A percentile compares a stretch with the other conserved stretches of the same genome.
These are phyloP conservation scores for Geotrichum bryndzae DNA, from an alignment of 1,139 yeast genomes.

Conservation along the genomic window DNA sequence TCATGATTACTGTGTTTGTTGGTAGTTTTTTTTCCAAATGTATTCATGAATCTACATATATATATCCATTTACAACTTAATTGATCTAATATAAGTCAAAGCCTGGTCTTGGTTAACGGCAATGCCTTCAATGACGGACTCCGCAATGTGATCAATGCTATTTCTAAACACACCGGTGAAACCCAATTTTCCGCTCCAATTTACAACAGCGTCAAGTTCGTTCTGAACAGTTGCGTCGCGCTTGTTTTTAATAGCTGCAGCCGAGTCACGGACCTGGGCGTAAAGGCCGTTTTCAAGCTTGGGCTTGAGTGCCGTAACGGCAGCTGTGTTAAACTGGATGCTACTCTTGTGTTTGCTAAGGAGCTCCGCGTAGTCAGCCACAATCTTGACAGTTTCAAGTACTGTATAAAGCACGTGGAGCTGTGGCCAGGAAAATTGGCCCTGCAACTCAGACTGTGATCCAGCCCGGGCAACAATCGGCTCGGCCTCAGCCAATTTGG, in stretches of 20 bases:
- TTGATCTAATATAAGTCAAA: conserved; percentile 11
- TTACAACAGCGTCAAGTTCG: conserved; percentile 20
- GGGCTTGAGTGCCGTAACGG: conserved; percentile 15
- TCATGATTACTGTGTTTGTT: background rate
- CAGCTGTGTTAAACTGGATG: conserved; percentile 16
- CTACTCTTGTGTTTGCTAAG: conserved; percentile 21
- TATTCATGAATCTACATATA: background rate
- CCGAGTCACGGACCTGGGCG: conserved; percentile 19
- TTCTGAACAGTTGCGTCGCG: conserved; percentile 18
- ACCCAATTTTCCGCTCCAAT: conserved; percentile 24
- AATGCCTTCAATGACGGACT: conserved; percentile 24
- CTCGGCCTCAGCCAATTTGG: conserved; percentile 14
- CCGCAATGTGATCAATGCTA: conserved; percentile 20
- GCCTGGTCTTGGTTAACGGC: conserved; percentile 12
- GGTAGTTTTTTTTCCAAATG: background rate
- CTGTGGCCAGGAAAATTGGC: conserved; percentile 26
- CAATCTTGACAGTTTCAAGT: conserved; percentile 30
- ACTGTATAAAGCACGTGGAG: conserved; percentile 30
- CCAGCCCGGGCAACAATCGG: conserved; percentile 5
- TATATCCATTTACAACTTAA: background rate
- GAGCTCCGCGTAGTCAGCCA: conserved; percentile 24
- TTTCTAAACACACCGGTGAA: conserved; percentile 11
- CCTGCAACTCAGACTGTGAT: background rate
- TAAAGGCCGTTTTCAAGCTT: conserved; percentile 12
- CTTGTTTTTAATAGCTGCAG: conserved; percentile 21